These are phyloP conservation scores for Fusarium beomiforme DNA, from an alignment of 2,329 filamentous ascomycete species.

Conservation along the genomic window DNA sequence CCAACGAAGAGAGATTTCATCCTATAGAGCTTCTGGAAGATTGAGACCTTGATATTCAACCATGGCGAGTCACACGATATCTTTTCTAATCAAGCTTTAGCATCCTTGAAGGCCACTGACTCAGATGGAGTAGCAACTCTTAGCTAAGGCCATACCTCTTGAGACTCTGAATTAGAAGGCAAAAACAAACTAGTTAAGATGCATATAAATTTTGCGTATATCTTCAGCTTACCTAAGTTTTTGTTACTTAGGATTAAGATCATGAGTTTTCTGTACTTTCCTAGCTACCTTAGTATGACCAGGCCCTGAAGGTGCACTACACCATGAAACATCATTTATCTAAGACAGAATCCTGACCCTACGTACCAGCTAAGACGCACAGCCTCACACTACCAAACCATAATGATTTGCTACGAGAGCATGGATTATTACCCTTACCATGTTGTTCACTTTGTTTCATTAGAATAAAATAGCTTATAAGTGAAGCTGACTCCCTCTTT, in stretches of 20 bases:
- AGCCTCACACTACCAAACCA: not conserved
- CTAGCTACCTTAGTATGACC: not conserved
- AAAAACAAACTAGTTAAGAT: no score
- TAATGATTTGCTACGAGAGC: not conserved
- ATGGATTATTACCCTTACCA: not conserved
- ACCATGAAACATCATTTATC: conserved; percentile 1
- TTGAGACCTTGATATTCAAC: not conserved
- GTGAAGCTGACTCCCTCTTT: not conserved
- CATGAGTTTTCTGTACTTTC: no score
- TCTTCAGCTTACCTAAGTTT: no score
- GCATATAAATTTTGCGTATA: no score
- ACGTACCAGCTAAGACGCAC: not conserved
- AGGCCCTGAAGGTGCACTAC: not conserved
- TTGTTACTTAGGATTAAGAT: no score
- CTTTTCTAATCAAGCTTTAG: no score
- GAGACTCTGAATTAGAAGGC: no score
- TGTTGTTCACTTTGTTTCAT: not conserved
- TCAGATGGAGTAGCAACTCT: not conserved
- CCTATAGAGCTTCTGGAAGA: not conserved
- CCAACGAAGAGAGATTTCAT: not conserved
- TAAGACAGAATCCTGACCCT: not conserved
- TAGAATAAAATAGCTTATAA: not conserved
- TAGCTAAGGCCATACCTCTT: not conserved
- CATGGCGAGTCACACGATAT: not conserved
- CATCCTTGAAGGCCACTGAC: no score